Percentiles rank a stretch among this genome's conserved stretches.
phyloP scores from a whole-genome alignment of 164 flowering plant genomes.

The Taxillus chinensis region DNA sequence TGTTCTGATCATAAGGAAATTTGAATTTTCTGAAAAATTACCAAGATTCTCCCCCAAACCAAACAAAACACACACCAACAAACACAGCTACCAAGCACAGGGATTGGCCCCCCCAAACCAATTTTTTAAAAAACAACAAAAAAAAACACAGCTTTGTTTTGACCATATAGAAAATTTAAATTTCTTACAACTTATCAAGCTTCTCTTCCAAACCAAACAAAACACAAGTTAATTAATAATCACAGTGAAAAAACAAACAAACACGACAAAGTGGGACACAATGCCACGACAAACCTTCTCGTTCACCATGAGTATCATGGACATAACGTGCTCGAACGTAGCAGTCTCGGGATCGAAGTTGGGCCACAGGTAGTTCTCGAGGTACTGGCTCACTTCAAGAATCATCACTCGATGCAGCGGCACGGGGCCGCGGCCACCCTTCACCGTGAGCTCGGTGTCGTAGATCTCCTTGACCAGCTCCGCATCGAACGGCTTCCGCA shows the following conservation, averaged over 20 bases:
- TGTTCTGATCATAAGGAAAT: no score
- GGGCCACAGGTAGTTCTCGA: constrained; percentile 95
- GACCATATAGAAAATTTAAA: no score
- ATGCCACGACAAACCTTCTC: constrained; percentile 54
- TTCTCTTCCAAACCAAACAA: background rate
- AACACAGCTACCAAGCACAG: no score
- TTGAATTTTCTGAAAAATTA: no score
- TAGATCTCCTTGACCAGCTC: constrained; percentile 80
- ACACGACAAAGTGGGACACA: no score
- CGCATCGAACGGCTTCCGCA: constrained; percentile 34
- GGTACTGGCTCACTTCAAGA: constrained; percentile 88
- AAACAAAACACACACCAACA: no score
- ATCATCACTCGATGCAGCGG: constrained; percentile 92
- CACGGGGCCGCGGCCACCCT: constrained; percentile 51
- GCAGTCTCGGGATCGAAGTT: constrained; percentile 69
- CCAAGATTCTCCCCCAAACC: no score
- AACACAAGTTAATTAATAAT: background rate
- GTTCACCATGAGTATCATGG: constrained; percentile 91
- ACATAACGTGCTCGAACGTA: constrained; percentile 91
- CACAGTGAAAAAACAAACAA: no score
- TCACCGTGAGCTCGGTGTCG: constrained; percentile 59
- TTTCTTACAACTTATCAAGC: no score
- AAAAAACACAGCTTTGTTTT: no score
- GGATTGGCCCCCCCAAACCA: no score
- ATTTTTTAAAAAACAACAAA: no score